Evolutionary conservation across 805 yeast species (phyloP).

Genomic region (Zygosaccharomyces rouxii): DNA sequence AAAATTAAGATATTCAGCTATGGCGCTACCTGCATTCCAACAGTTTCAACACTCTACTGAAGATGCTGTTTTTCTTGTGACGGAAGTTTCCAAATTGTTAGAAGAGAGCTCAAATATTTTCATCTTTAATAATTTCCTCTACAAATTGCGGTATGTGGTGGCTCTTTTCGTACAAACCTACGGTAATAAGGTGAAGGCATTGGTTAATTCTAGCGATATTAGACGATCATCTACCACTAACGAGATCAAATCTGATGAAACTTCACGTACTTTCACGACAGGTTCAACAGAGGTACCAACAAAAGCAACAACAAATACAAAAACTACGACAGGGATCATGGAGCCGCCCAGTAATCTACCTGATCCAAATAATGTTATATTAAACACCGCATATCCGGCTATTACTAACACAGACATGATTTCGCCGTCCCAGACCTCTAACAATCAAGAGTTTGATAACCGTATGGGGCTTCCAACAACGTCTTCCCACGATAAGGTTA

Average conservation of each 20-base stretch:
- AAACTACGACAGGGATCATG: not conserved
- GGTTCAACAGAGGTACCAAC: not conserved
- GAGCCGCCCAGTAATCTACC: not conserved
- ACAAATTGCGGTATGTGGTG: constrained; percentile 52
- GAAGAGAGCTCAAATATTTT: constrained; percentile 32
- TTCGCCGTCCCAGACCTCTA: not conserved
- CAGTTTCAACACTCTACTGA: constrained; percentile 47
- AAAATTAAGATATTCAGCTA: constrained; percentile 50
- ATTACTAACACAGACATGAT: not conserved
- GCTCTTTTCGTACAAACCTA: constrained; percentile 60
- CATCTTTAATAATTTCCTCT: constrained; percentile 47
- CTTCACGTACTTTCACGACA: not conserved
- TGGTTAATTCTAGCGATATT: not conserved
- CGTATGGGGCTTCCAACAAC: not conserved
- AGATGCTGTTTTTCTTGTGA: constrained; percentile 36
- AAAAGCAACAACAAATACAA: not conserved
- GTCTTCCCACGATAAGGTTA: constrained; percentile 18
- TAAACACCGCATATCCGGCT: not conserved
- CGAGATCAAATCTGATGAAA: not conserved
- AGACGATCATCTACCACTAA: not conserved
- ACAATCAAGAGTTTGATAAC: not conserved
- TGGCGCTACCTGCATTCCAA: constrained; percentile 46
- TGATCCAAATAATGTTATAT: not conserved
- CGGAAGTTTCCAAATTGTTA: constrained; percentile 23
- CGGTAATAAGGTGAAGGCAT: constrained; percentile 45